Evolutionary conservation across 352 stramenopile species (phyloP).

Genomic region (Phytophthora sansomeana): DNA sequence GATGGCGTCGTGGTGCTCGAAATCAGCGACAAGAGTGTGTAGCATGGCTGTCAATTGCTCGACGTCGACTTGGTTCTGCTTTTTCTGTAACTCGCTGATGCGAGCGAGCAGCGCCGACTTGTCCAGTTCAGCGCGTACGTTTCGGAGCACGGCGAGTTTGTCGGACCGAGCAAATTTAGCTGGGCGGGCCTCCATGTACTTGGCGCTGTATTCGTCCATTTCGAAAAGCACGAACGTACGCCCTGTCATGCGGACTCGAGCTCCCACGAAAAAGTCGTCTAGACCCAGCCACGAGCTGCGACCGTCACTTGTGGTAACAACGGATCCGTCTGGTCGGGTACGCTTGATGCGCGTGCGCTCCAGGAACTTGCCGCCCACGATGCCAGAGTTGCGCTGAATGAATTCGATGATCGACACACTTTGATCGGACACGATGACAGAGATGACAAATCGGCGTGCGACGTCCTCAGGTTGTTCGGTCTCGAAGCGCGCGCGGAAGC

Average conservation of each 20-base stretch:
- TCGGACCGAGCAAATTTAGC: conserved; percentile 72
- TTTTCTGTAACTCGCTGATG: conserved; percentile 43
- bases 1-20: conserved; percentile 69
- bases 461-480: conserved; percentile 72
- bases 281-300: conserved; percentile 51
- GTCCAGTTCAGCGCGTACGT: conserved; percentile 58
- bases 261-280: conserved; percentile 83
- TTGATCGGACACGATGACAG: conserved; percentile 77
- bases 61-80: conserved; percentile 44
- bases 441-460: conserved; percentile 79
- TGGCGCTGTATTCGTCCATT: conserved; percentile 88
- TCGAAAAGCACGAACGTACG: conserved; percentile 79
- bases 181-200: conserved; percentile 80
- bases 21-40: conserved; percentile 51
- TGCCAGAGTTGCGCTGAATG: conserved; percentile 76
- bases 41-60: conserved; percentile 62
- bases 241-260: conserved; percentile 67
- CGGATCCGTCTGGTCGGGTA: conserved; percentile 29
- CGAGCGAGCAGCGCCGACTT: conserved; percentile 30
- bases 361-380: conserved; percentile 80
- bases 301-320: conserved; percentile 38
- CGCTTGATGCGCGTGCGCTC: conserved; percentile 78
- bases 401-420: conserved; percentile 84
- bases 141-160: conserved; percentile 68
- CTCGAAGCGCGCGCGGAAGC: conserved; percentile 80